Base-by-base conservation (phyloP, 805 yeast species). In the Pichia occidentalis region DNA sequence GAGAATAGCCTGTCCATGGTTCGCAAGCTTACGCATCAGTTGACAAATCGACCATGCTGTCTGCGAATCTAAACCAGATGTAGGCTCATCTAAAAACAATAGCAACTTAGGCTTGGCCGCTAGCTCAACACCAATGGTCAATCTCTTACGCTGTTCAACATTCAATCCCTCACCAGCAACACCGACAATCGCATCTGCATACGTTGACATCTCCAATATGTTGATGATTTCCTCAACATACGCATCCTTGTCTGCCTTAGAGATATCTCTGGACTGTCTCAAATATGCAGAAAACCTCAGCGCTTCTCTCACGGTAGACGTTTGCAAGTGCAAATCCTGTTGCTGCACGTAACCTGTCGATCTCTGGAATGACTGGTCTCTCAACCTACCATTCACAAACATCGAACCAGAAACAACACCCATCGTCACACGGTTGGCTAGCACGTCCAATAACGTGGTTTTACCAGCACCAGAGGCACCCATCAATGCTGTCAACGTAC, bases 401-500 rank as follows among this genome's bases (percentile, higher is more conserved):
- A 72, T 70, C 29, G 70, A 73, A 46, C 81, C 81, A 21, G 77
- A 67, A 34, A 75, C 65, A 24, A 70, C 71, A 56, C 82, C 82
- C 57, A 65, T 64, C 27, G 71, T 68, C 43, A 69, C 64, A 56
- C 80, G 62, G 48, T 70, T 73, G 30, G 78, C 71, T 40, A 73
- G 58, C 16, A 67, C 67, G 53, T 74, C 75, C 47, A 74, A 61
- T 37, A 74, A 56, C 9, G 79, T 74, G 9, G 79, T 74, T 48
- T 74, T 74, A 52, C 80, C 79, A 21, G 78, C 78, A 53, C 80
- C 79, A n/a, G 79, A 72, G 33, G 73, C 77, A 47, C 80, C 80
- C 77, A 74, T 72, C 21, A 74, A 54, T 10, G 92, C 92, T 36
- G 90, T 83, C 53, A 83, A 63, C 32, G 86, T 80, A 47, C 88